These are phyloP conservation scores for Neurospora discreta DNA, from an alignment of 495 filamentous ascomycete species.

Conservation along the genomic window DNA sequence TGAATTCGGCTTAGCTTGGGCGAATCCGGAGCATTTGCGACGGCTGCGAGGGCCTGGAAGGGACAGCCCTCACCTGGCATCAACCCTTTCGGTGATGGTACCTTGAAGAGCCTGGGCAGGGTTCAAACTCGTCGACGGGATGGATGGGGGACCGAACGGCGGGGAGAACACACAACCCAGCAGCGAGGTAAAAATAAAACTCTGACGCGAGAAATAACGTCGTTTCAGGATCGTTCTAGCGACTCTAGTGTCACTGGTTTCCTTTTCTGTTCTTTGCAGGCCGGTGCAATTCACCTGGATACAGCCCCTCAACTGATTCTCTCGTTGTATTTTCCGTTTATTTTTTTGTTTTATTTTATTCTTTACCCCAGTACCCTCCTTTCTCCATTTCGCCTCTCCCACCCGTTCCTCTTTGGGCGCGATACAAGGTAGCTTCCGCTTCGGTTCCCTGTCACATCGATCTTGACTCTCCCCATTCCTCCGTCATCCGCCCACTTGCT, in stretches of 20 bases:
- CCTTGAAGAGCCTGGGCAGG: not conserved
- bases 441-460: not conserved
- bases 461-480: not conserved
- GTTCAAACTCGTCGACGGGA: not conserved
- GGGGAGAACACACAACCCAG: not conserved
- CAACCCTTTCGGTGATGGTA: not conserved
- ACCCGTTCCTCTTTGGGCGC: not conserved
- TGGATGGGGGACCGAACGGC: not conserved
- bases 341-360: not conserved
- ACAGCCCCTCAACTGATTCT: not conserved
- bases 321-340: not conserved
- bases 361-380: not conserved
- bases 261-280: not conserved
- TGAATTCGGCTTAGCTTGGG: not conserved
- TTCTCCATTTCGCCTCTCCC: not conserved
- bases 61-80: not conserved
- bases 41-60: not conserved
- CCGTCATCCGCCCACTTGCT: not conserved
- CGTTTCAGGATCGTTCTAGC: not conserved
- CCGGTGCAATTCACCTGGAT: not conserved
- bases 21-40: conserved; percentile 14
- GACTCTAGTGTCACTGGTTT: too few species aligned
- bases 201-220: not conserved
- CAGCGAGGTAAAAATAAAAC: not conserved
- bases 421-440: not conserved